Percentiles rank a stretch among this genome's conserved stretches.
Conservation (phyloP, 768 basidiomycete genomes). For the Amanita rimosa region DNA sequence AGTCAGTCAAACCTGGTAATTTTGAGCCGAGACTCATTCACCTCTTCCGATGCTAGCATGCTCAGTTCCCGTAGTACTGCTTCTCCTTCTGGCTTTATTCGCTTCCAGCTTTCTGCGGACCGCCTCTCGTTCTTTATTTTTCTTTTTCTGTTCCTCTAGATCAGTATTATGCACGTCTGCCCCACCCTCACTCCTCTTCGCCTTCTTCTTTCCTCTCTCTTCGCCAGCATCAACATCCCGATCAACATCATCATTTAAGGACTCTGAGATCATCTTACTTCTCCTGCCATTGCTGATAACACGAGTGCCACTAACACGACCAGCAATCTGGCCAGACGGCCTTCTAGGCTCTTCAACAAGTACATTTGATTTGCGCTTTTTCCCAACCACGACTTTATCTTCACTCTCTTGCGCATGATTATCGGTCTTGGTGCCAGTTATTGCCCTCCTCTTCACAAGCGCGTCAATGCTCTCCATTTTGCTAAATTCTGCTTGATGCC, state of each 20-base stretch:
- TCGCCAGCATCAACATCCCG: conserved; percentile 25
- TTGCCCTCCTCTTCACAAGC: conserved; percentile 19
- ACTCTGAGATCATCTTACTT: conserved; percentile 40
- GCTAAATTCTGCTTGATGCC: conserved; percentile 53
- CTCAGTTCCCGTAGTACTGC: conserved; percentile 42
- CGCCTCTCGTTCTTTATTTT: conserved; percentile 42
- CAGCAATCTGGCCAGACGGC: conserved; percentile 15
- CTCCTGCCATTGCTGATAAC: conserved; percentile 37
- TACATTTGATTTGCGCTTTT: conserved; percentile 45
- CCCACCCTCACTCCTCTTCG: conserved; percentile 13
- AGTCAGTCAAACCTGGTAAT: not conserved
- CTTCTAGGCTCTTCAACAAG: conserved; percentile 19
- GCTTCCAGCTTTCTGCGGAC: conserved; percentile 54
- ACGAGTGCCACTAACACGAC: conserved; percentile 25
- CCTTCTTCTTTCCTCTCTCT: conserved; percentile 21
- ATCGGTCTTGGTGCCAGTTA: conserved; percentile 6
- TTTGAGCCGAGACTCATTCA: not conserved
- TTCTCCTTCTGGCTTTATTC: conserved; percentile 58
- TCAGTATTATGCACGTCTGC: conserved; percentile 29
- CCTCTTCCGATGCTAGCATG: conserved; percentile 26
- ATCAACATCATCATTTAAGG: conserved; percentile 37
- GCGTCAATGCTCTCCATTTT: conserved; percentile 71
- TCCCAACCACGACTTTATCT: conserved; percentile 18
- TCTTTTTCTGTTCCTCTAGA: conserved; percentile 29
- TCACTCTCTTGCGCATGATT: conserved; percentile 11